Evolutionary conservation across 2,329 filamentous ascomycete genomes (phyloP).

Genomic region (Ophiostoma quercus): DNA sequence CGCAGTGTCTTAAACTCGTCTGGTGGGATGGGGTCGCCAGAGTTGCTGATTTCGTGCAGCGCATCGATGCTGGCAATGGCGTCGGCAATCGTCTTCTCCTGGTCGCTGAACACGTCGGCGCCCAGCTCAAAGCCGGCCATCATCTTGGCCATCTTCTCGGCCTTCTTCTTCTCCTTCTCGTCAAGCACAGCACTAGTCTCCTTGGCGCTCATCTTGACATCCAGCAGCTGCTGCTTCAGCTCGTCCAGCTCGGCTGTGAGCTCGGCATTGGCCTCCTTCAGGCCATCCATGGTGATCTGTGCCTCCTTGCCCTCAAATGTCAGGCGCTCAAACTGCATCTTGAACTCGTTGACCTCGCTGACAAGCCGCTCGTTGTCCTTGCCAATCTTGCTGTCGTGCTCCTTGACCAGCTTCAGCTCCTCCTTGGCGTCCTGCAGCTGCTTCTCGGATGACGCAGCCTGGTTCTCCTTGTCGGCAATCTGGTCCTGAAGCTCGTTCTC

Average conservation of each 20-base stretch:
- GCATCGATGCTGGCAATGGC: slow-evolving; percentile 79
- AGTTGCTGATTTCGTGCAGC: slow-evolving; percentile 68
- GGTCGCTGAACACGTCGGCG: slow-evolving; percentile 86
- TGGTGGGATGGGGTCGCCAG: slow-evolving; percentile 72
- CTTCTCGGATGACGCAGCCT: slow-evolving; percentile 73
- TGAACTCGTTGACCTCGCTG: slow-evolving; percentile 82
- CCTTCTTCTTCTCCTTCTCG: slow-evolving; percentile 98
- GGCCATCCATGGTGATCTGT: slow-evolving; percentile 91
- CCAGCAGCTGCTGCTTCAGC: slow-evolving; percentile 89
- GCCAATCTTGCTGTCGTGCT: slow-evolving; percentile 73
- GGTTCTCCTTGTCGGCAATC: slow-evolving; percentile 84
- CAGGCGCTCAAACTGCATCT: slow-evolving; percentile 94
- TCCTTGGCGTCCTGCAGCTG: slow-evolving; percentile 76
- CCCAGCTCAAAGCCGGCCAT: slow-evolving; percentile 98
- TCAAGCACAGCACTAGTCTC: slow-evolving; percentile 85
- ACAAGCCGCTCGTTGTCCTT: slow-evolving; percentile 88
- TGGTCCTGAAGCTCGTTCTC: slow-evolving; percentile 98
- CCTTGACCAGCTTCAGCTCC: slow-evolving; percentile 78
- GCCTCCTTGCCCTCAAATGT: slow-evolving; percentile 96
- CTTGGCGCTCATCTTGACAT: slow-evolving; percentile 94
- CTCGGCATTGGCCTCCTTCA: slow-evolving; percentile 93
- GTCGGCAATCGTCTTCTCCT: slow-evolving; percentile 77
- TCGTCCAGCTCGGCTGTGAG: slow-evolving; percentile 89
- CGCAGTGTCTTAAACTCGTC: slow-evolving; percentile 76
- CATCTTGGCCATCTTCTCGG: slow-evolving; percentile 99